Conservation (phyloP, 2,329 filamentous ascomycete genomes). For the Alternaria incomplexa region DNA sequence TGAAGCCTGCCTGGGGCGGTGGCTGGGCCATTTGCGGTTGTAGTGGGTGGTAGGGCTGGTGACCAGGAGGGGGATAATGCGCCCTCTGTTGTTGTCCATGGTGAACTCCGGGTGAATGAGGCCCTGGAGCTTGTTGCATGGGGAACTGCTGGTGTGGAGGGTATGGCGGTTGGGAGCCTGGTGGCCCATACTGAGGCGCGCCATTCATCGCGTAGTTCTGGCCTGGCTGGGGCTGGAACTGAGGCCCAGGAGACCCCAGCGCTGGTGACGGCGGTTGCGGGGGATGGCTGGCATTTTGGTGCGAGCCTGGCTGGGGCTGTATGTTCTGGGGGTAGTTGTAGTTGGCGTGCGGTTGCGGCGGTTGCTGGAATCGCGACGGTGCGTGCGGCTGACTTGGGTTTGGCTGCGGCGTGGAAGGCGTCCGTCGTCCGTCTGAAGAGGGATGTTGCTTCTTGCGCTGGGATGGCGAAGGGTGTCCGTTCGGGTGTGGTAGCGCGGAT, state of each 20-base stretch:
- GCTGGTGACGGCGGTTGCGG: conserved; percentile 36
- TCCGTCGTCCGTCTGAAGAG: conserved; percentile 16
- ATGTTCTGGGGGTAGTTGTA: conserved; percentile 41
- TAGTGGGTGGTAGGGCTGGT: conserved; percentile 39
- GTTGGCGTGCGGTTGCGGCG: conserved; percentile 23
- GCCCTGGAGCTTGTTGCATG: conserved; percentile 30
- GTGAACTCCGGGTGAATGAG: conserved; percentile 43
- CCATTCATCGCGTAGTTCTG: conserved; percentile 34
- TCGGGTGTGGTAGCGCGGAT: conserved; percentile 9
- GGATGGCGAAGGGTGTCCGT: conserved; percentile 31
- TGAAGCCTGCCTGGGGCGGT: conserved; percentile 53
- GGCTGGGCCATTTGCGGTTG: conserved; percentile 44
- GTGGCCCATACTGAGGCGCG: conserved; percentile 34
- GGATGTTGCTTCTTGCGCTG: conserved; percentile 33
- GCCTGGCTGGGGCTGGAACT: conserved; percentile 31
- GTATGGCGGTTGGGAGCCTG: conserved; percentile 34
- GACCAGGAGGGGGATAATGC: conserved; percentile 41
- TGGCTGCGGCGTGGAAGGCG: conserved; percentile 26
- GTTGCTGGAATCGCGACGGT: conserved; percentile 27
- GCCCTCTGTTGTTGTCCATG: conserved; percentile 36
- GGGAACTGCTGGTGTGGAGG: conserved; percentile 37
- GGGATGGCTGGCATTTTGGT: conserved; percentile 11
- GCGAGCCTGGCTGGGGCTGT: conserved; percentile 35
- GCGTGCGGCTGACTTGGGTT: conserved; percentile 24
- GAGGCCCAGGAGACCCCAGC: conserved; percentile 45